Conservation (phyloP, 1,284 basidiomycete species). For the Psilocybe mexicana region DNA sequence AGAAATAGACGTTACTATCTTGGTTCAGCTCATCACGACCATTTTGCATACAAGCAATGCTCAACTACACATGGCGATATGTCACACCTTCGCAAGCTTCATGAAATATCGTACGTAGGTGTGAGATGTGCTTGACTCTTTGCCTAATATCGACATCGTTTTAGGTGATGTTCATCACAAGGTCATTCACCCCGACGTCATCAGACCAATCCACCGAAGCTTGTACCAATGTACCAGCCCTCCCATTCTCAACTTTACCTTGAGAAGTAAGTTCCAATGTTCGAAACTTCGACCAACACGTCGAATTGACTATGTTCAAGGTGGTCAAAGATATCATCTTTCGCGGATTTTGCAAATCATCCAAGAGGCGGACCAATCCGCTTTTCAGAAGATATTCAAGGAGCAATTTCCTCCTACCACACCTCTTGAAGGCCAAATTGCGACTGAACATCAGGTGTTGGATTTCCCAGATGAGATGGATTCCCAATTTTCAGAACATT, state of each 20-base stretch:
- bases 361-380: neutral
- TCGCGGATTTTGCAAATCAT: constrained; percentile 2
- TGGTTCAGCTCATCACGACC: neutral
- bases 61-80: neutral
- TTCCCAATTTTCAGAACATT: neutral
- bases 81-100: constrained; percentile 1
- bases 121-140: too few species aligned
- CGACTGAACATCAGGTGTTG: neutral
- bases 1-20: neutral
- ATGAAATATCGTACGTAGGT: constrained; percentile 4
- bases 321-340: neutral
- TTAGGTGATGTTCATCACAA: constrained; percentile 6
- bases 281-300: neutral
- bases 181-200: neutral
- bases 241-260: neutral
- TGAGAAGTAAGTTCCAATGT: neutral
- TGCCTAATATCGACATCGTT: neutral
- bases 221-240: constrained; percentile 1
- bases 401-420: neutral
- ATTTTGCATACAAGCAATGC: neutral
- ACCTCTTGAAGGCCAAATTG: neutral
- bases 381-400: neutral
- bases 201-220: constrained; percentile 2
- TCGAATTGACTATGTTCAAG: neutral
- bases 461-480: constrained; percentile 2